A percentile compares a stretch with the other conserved stretches of the same genome.
Conservation (phyloP, 129 eudicot species). For the Helichrysum umbraculigerum region DNA sequence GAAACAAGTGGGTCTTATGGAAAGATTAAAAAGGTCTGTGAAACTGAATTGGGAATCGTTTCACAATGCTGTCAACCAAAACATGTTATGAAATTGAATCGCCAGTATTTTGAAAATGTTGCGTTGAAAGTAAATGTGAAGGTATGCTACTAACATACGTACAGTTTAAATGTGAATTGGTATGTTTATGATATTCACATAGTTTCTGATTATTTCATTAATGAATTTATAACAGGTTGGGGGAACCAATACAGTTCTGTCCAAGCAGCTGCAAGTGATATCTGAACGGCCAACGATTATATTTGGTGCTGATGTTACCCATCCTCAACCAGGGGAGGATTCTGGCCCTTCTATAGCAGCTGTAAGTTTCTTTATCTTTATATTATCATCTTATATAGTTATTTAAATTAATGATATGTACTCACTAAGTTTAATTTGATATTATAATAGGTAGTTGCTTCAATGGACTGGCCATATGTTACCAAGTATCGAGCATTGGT, state of each 20-base stretch:
- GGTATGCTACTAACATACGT: slow-evolving; percentile 37
- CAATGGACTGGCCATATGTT: slow-evolving; percentile 80
- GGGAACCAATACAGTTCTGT: slow-evolving; percentile 59
- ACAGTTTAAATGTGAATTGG: background rate
- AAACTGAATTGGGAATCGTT: slow-evolving; percentile 75
- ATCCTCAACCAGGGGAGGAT: slow-evolving; percentile 80
- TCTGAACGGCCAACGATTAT: slow-evolving; percentile 63
- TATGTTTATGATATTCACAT: background rate
- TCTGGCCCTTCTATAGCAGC: slow-evolving; percentile 81
- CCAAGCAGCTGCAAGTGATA: slow-evolving; percentile 15
- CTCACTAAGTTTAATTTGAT: background rate
- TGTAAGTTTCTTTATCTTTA: slow-evolving; percentile 34
- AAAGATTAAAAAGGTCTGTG: slow-evolving; percentile 61
- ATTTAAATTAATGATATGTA: background rate
- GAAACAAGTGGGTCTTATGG: slow-evolving; percentile 67
- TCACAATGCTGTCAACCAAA: slow-evolving; percentile 81
- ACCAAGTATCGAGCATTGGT: slow-evolving; percentile 62
- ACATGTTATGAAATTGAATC: slow-evolving; percentile 32
- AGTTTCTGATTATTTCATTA: background rate
- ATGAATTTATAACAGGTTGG: slow-evolving; percentile 46
- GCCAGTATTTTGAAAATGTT: slow-evolving; percentile 69
- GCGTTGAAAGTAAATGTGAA: slow-evolving; percentile 77
- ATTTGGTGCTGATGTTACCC: slow-evolving; percentile 93
- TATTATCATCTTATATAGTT: background rate
- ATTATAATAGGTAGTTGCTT: slow-evolving; percentile 68